Conservation (phyloP, 164 flowering plant genomes). For the Sextonia rubra region DNA sequence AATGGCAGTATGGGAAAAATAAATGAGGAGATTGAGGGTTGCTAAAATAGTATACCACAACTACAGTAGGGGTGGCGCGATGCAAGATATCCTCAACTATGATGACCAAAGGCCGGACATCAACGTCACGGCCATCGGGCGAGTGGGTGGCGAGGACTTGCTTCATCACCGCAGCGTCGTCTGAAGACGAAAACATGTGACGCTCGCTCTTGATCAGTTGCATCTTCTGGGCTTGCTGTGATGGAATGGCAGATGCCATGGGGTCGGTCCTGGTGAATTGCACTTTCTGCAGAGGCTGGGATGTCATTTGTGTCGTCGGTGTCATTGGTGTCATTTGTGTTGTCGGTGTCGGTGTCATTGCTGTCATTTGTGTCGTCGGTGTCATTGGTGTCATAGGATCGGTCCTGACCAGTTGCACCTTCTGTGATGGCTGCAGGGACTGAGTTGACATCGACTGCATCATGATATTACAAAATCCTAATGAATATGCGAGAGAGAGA, state of each 20-base stretch:
- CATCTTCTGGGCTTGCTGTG: slow-evolving; percentile 3
- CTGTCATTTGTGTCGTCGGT: too few species aligned
- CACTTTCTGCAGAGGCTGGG: not conserved
- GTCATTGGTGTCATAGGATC: not conserved
- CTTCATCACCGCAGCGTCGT: slow-evolving; percentile 53
- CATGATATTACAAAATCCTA: too few species aligned
- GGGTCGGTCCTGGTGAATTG: not conserved
- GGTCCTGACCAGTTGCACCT: not conserved
- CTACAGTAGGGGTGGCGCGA: slow-evolving; percentile 22
- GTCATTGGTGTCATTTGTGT: not conserved
- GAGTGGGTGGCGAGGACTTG: slow-evolving; percentile 54
- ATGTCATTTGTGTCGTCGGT: not conserved
- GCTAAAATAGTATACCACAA: not conserved
- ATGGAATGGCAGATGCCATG: not conserved
- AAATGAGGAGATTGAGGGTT: not conserved
- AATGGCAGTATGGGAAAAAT: not conserved
- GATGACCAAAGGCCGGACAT: slow-evolving; percentile 49
- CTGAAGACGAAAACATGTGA: slow-evolving; percentile 49
- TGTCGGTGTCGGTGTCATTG: too few species aligned
- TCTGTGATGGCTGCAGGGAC: not conserved
- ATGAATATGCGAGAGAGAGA: not conserved
- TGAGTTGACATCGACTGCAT: not conserved
- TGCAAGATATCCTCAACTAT: slow-evolving; percentile 53
- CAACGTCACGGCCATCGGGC: slow-evolving; percentile 54
- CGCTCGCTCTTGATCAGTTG: slow-evolving; percentile 19